Evolutionary conservation across 371 early-diverging fungal genomes (phyloP).

Genomic region (Apophysomyces variabilis): DNA sequence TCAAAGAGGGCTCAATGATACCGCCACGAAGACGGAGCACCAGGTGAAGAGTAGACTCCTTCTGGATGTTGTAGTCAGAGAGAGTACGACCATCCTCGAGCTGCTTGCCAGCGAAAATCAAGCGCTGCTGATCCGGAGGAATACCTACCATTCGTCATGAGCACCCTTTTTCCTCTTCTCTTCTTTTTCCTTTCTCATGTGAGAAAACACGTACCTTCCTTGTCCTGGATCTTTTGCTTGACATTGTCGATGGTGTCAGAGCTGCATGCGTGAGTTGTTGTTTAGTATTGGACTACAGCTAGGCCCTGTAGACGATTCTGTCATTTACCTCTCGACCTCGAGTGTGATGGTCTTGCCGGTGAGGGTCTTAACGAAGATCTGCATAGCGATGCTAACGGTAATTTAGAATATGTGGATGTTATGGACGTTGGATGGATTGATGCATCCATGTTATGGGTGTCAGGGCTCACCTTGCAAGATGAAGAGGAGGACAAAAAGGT

Average conservation of each 20-base stretch:
- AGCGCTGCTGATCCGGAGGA: constrained; percentile 98
- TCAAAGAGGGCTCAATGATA: constrained; percentile 92
- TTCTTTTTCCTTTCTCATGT: neutral
- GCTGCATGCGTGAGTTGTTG: neutral
- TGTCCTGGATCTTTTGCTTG: constrained; percentile 55
- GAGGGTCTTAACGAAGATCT: constrained; percentile 90
- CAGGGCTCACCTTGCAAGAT: constrained; percentile 9
- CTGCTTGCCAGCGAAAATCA: constrained; percentile 99
- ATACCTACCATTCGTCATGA: constrained; percentile 58
- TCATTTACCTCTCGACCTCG: constrained; percentile 69
- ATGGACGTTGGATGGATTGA: constrained; percentile 13
- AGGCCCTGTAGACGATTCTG: neutral
- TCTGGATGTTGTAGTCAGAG: constrained; percentile 83
- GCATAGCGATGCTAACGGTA: constrained; percentile 20
- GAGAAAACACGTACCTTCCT: constrained; percentile 20
- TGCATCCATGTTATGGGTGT: constrained; percentile 9
- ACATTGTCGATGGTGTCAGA: constrained; percentile 84
- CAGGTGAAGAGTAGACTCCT: constrained; percentile 96
- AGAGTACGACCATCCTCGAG: constrained; percentile 94
- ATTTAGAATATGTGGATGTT: neutral
- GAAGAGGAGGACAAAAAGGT: constrained; percentile 7
- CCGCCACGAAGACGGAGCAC: constrained; percentile 94
- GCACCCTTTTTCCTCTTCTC: neutral
- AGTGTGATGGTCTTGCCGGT: constrained; percentile 98
- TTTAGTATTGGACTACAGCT: neutral